Percentiles rank a stretch among this genome's conserved stretches.
Evolutionary conservation across 2,329 filamentous ascomycete species (phyloP).

Genomic region (Verticillium zaregamsianum): DNA sequence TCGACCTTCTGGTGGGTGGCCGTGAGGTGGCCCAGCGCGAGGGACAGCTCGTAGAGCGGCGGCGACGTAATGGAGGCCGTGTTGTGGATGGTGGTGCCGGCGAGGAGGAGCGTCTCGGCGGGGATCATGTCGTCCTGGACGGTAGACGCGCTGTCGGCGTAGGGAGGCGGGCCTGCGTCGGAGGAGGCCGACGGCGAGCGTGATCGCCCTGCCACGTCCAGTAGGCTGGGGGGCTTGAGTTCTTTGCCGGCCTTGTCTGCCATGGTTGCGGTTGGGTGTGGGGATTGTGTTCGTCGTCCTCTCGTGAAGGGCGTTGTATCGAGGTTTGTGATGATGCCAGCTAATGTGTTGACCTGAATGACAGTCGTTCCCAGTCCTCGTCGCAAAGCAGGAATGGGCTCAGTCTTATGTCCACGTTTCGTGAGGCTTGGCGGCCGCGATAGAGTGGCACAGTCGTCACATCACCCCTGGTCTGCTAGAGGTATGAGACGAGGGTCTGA

Average conservation of each 20-base stretch:
- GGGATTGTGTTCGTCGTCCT: no score
- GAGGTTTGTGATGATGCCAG: no score
- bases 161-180: background rate
- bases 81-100: conserved; percentile 28
- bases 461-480: no score
- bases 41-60: conserved; percentile 31
- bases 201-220: background rate
- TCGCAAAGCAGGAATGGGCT: background rate
- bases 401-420: background rate
- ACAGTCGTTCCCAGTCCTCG: no score
- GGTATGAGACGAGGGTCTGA: background rate
- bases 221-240: background rate
- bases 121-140: conserved; percentile 15
- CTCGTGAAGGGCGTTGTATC: no score
- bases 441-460: background rate
- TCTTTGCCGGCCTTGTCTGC: background rate
- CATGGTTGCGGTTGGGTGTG: background rate
- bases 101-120: conserved; percentile 27
- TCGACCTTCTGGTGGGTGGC: conserved; percentile 25
- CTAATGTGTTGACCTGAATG: background rate
- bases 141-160: conserved; percentile 2
- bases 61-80: conserved; percentile 19
- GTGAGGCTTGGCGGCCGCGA: background rate
- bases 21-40: conserved; percentile 25
- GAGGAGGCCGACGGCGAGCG: background rate